These are phyloP conservation scores for Clonostachys sp. DNA, from an alignment of 2,329 filamentous ascomycete genomes.

Conservation along the genomic window DNA sequence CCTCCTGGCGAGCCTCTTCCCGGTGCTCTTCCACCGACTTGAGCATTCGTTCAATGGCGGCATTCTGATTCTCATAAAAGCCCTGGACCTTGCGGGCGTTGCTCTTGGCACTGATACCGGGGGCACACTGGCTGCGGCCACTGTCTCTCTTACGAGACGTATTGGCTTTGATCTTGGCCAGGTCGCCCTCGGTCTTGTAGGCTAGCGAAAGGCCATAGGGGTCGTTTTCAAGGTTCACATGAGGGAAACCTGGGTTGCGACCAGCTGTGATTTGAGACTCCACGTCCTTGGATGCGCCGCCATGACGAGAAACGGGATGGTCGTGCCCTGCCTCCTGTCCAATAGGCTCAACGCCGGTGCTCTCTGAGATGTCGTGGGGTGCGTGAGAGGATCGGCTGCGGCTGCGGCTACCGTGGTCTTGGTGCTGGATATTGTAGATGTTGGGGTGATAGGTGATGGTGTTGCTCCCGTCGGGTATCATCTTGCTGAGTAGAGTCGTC, in stretches of 20 bases:
- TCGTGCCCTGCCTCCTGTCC: slow-evolving; percentile 24
- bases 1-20: slow-evolving; percentile 73
- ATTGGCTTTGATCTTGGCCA: slow-evolving; percentile 75
- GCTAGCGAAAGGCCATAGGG: slow-evolving; percentile 75
- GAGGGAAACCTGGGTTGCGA: slow-evolving; percentile 42
- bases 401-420: slow-evolving; percentile 25
- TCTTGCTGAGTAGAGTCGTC: slow-evolving; percentile 10
- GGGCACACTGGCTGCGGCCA: slow-evolving; percentile 1
- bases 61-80: slow-evolving; percentile 90
- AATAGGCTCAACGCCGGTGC: slow-evolving; percentile 38
- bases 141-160: slow-evolving; percentile 69
- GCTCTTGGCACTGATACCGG: slow-evolving; percentile 8
- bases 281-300: slow-evolving; percentile 33
- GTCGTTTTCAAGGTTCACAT: slow-evolving; percentile 63
- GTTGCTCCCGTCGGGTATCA: slow-evolving; percentile 35
- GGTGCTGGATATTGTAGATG: slow-evolving; percentile 33
- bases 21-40: slow-evolving; percentile 92
- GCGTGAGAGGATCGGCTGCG: slow-evolving; percentile 9
- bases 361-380: slow-evolving; percentile 8
- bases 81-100: slow-evolving; percentile 58
- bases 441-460: slow-evolving; percentile 38
- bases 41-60: slow-evolving; percentile 85
- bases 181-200: slow-evolving; percentile 73
- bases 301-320: slow-evolving; percentile 33
- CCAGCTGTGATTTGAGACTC: slow-evolving; percentile 39